These are phyloP conservation scores for Phytophthora cactorum DNA, from an alignment of 352 stramenopile species.

Conservation along the genomic window DNA sequence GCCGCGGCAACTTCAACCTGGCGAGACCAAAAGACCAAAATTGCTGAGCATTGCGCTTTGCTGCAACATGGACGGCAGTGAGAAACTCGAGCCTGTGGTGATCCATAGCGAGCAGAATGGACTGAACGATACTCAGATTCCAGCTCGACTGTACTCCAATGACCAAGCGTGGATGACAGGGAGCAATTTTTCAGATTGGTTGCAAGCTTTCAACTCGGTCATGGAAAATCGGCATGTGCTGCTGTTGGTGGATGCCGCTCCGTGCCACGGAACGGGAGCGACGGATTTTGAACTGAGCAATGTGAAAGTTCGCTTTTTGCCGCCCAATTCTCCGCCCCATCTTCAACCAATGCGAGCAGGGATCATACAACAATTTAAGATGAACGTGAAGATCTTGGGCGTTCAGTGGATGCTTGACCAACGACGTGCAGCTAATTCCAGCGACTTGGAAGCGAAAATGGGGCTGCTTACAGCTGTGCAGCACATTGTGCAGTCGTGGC, in stretches of 20 bases:
- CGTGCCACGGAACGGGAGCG: constrained; percentile 19
- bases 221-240: constrained; percentile 27
- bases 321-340: constrained; percentile 9
- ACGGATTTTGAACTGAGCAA: constrained; percentile 16
- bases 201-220: constrained; percentile 18
- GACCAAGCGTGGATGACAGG: constrained; percentile 26
- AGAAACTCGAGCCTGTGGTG: constrained; percentile 29
- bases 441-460: constrained; percentile 14
- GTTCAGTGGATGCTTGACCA: constrained; percentile 33
- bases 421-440: constrained; percentile 5
- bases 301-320: constrained; percentile 15
- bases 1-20: constrained; percentile 16
- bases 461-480: constrained; percentile 23
- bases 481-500: constrained; percentile 25
- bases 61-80: constrained; percentile 32
- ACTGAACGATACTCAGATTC: constrained; percentile 10
- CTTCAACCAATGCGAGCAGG: constrained; percentile 29
- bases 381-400: constrained; percentile 17
- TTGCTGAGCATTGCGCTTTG: constrained; percentile 17
- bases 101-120: constrained; percentile 16
- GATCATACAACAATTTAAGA: constrained; percentile 26
- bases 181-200: constrained; percentile 22
- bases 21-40: constrained; percentile 15
- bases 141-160: constrained; percentile 19
- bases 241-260: constrained; percentile 24